Base-by-base conservation (phyloP, 2,329 filamentous ascomycete genomes). In the Calonectria pauciramosa region DNA sequence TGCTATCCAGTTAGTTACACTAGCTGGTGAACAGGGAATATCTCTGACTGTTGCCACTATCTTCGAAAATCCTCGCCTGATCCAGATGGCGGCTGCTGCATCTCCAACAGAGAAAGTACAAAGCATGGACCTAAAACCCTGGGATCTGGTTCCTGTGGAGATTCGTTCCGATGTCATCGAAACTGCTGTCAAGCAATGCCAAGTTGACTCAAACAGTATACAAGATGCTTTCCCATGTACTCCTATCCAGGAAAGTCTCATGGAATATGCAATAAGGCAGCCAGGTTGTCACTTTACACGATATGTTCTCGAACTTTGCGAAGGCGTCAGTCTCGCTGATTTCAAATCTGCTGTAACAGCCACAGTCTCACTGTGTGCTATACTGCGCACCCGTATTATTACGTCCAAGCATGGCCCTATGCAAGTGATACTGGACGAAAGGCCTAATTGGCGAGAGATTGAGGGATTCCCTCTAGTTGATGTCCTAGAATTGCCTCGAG, bases 1-100 rank as follows among this genome's bases (percentile, higher is more conserved):
- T n/a, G 70, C 73, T 16, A 75, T 75, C n/a, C 87, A 85, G n/a
- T 28, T 75, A 18, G 66, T 70, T 20, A n/a, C 65, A 4, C 23
- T 36, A 18, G 56, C 63, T 18, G 44, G 66, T 6, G 23, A 69
- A 11, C 26, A 20, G 8, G 54, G 65, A 7, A 56, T 72, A 32
- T 14, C n/a, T 16, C n/a, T 75, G 9, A 54, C 65, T 16, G 68
- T 69, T 14, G 52, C 63, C 14, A 20, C 65, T 10, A 47, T 75
- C 9, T 68, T 75, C 30, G 30, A 63, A 18, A 41, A 68, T 23
- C 56, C 65, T 23, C 66, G 36, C 49, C 36, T 68, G 18, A 34
- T 28, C 26, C 38, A 32, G 13, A 49, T 65, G n/a, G 60, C 60
- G 16, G 18, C 41, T 34, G 20, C 41, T 34, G 60, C 41, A 63